phyloP scores from a whole-genome alignment of 2,329 filamentous ascomycete species.

The Mycosphaerella sp. region DNA sequence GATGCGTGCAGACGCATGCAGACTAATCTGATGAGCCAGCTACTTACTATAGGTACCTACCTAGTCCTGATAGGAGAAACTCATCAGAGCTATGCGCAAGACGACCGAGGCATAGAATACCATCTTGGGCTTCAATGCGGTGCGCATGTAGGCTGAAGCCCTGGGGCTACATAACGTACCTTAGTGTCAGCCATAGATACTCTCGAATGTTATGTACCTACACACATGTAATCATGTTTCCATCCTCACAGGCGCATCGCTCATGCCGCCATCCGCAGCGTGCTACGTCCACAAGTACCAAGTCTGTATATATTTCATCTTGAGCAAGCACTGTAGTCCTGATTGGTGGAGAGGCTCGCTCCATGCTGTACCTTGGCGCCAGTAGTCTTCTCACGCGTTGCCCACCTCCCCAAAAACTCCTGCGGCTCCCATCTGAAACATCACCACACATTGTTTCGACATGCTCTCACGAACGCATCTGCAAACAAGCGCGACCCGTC shows the following conservation, averaged over 20 bases:
- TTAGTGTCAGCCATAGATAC: background rate
- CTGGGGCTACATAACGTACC: background rate
- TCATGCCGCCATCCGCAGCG: background rate
- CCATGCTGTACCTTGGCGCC: constrained; percentile 1
- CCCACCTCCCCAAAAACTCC: background rate
- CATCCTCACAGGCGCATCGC: constrained; percentile 5
- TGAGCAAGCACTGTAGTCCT: background rate
- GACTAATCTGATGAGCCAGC: too few relatives aligned
- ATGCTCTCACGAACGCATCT: constrained; percentile 5
- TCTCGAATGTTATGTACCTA: constrained; percentile 1
- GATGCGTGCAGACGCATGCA: background rate
- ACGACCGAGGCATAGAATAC: too few relatives aligned
- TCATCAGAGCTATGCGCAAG: too few relatives aligned
- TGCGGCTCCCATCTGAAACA: constrained; percentile 7
- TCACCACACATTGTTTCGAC: constrained; percentile 8
- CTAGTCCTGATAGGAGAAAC: too few relatives aligned
- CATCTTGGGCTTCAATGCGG: background rate
- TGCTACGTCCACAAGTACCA: background rate
- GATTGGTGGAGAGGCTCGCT: constrained; percentile 1
- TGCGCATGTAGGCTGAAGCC: constrained; percentile 1
- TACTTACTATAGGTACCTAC: too few relatives aligned
- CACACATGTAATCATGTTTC: too few relatives aligned
- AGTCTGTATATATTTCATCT: constrained; percentile 2
- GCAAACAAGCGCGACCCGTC: constrained; percentile 2
- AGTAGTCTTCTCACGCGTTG: background rate